These are phyloP conservation scores for Larix kaempferi DNA, from an alignment of 75 land plant species.

Conservation along the genomic window DNA sequence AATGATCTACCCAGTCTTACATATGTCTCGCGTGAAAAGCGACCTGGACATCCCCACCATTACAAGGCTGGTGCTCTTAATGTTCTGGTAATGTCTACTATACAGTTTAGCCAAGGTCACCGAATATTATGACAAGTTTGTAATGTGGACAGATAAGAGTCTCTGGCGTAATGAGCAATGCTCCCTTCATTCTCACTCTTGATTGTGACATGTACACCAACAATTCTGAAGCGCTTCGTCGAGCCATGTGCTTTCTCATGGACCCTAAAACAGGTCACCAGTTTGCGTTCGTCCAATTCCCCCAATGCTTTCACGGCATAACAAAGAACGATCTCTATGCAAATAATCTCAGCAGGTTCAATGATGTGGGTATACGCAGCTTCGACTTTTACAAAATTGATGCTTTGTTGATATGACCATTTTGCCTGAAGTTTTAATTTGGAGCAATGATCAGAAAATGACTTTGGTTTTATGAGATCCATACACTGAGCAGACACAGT, in stretches of 20 bases:
- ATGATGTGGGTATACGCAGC: constrained; percentile 12
- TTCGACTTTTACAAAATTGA: no score
- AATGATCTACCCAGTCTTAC: constrained; percentile 34
- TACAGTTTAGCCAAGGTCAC: background rate
- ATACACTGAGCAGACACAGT: no score
- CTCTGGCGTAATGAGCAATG: constrained; percentile 29
- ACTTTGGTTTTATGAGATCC: no score
- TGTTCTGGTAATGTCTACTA: constrained; percentile 28
- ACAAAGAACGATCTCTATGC: constrained; percentile 33
- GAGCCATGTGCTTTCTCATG: constrained; percentile 33
- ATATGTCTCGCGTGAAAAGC: constrained; percentile 53
- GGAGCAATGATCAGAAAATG: no score
- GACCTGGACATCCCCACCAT: constrained; percentile 28
- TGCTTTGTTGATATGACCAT: no score
- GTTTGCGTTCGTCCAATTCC: constrained; percentile 33
- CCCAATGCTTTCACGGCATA: constrained; percentile 31
- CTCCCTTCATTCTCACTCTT: constrained; percentile 32
- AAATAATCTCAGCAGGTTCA: constrained; percentile 4
- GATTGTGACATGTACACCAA: constrained; percentile 42
- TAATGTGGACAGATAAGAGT: constrained; percentile 8
- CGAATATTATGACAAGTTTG: no score
- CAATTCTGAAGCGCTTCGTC: constrained; percentile 27
- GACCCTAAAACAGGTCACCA: constrained; percentile 18
- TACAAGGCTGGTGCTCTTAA: constrained; percentile 67
- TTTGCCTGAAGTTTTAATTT: no score